Evolutionary conservation across 2,329 filamentous ascomycete genomes (phyloP), one percentile per base, ranked within the genome.

Genomic region (Penicillium sp.): DNA sequence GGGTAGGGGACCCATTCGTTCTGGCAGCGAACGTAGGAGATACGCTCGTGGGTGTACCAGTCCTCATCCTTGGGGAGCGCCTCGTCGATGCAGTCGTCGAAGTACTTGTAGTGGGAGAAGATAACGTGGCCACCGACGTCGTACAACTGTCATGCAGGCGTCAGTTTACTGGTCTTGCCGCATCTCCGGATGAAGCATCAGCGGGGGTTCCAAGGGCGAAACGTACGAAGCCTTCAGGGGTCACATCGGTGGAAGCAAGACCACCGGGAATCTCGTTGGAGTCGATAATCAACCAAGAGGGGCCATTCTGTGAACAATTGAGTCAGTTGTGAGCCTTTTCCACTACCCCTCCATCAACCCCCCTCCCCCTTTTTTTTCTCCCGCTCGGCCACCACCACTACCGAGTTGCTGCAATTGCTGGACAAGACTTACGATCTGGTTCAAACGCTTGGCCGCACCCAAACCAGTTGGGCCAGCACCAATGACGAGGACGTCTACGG

Each of bases 41-140:
- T 93, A 67, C 93, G 90, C 78, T 98, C 86, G 77, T 98, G 93
- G 53, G 83, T 87, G 74, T 86, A 97, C 93, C 93, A 98, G 75
- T 98, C 93, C 45, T 87, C 84, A 44, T 89, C 81, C 64, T 88
- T 88, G 60, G 93, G 93, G 28, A 98, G 83, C 37, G 93, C 93
- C 78, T 98, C 93, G 69, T 97, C 81, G 66, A 98, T 84, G 76
- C 87, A 94, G 77, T 98, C 93, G 74, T 98, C 93, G 69, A 98
- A 98, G 82, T 98, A 98, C 77, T 96, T 96, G 85, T 98, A 98
- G 81, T 96, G 90, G 59, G 90, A 96, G 80, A 96, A 96, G 75
- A 96, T 96, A 73, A 96, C 90, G 73, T 96, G 90, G 59, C 90
- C 90, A 67, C 90, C 90, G 59, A 98, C 93, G 73, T 98, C 93